A percentile compares a stretch with the other conserved stretches of the same genome.
Conservation (phyloP, 768 basidiomycete species). For the Lentinus brumalis region DNA sequence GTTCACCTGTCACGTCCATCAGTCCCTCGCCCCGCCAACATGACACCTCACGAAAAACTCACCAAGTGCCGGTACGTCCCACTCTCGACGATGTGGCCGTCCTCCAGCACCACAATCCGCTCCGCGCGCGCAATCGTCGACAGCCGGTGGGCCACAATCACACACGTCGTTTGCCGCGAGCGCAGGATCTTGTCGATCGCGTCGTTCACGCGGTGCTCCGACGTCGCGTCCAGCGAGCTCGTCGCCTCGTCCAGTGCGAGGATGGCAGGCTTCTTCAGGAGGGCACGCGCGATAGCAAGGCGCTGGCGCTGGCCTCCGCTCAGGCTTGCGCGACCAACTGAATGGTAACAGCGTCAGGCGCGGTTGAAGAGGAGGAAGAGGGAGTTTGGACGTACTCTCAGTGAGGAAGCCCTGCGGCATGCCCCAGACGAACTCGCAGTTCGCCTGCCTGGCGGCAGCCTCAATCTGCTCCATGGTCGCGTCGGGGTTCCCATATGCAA, state of each 20-base stretch:
- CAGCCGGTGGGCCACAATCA: conserved; percentile 87
- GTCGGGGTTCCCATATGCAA: conserved; percentile 79
- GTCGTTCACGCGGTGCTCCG: conserved; percentile 86
- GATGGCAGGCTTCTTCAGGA: conserved; percentile 87
- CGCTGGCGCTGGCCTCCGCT: conserved; percentile 84
- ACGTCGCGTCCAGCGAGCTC: conserved; percentile 84
- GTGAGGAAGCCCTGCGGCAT: conserved; percentile 96
- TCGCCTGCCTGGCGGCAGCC: conserved; percentile 84
- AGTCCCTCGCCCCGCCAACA: background rate
- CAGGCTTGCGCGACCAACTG: conserved; percentile 69
- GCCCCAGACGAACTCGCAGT: conserved; percentile 95
- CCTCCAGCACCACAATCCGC: conserved; percentile 87
- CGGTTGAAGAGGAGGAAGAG: background rate
- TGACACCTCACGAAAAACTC: conserved; percentile 22
- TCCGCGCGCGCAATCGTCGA: conserved; percentile 91
- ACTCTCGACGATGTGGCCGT: conserved; percentile 78
- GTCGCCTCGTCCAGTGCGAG: conserved; percentile 90
- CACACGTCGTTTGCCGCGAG: conserved; percentile 78
- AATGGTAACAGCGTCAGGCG: conserved; percentile 8
- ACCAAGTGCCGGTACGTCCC: conserved; percentile 83
- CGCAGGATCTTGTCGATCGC: conserved; percentile 87
- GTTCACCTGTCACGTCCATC: conserved; percentile 48
- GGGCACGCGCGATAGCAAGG: conserved; percentile 81
- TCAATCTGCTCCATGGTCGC: conserved; percentile 86
- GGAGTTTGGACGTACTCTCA: conserved; percentile 56